Percentiles rank a stretch among this genome's conserved stretches.
phyloP scores from a whole-genome alignment of 202 grass and related monocot species.

The Musa balbisiana region DNA sequence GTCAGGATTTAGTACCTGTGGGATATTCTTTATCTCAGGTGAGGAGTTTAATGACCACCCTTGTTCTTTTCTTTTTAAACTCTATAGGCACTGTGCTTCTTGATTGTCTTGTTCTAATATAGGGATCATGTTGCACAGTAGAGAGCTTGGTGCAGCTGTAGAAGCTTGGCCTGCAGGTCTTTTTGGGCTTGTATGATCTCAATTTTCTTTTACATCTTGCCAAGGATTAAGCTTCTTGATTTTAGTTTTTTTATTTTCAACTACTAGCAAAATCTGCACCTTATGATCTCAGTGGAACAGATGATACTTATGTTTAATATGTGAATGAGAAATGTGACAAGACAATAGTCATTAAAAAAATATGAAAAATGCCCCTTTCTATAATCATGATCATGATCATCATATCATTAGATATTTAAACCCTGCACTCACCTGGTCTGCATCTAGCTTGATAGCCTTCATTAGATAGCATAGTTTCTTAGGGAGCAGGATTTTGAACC shows the following conservation, averaged over 20 bases:
- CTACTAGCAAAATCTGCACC: neutral
- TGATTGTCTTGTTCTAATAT: constrained; percentile 26
- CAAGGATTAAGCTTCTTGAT: neutral
- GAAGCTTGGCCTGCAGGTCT: constrained; percentile 89
- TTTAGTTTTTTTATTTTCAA: neutral
- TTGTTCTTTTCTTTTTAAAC: constrained; percentile 9
- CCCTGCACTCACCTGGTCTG: neutral
- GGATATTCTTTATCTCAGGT: constrained; percentile 90
- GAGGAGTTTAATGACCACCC: neutral
- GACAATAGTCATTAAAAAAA: no score
- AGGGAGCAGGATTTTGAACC: neutral
- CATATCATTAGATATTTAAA: no score
- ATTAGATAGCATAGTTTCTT: neutral
- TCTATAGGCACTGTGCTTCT: constrained; percentile 9
- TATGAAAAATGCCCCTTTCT: no score
- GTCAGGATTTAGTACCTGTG: constrained; percentile 73
- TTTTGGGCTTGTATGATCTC: constrained; percentile 70
- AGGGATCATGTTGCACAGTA: constrained; percentile 68
- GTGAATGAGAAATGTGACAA: neutral
- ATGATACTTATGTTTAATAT: neutral
- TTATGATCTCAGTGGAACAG: neutral
- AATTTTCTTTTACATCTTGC: constrained; percentile 8
- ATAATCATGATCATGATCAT: no score
- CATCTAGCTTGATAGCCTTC: neutral
- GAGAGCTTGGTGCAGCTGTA: constrained; percentile 67